Evolutionary conservation across 164 flowering plant species (phyloP), one percentile per base, ranked within the genome.

Genomic region (Magnolia officinalis): DNA sequence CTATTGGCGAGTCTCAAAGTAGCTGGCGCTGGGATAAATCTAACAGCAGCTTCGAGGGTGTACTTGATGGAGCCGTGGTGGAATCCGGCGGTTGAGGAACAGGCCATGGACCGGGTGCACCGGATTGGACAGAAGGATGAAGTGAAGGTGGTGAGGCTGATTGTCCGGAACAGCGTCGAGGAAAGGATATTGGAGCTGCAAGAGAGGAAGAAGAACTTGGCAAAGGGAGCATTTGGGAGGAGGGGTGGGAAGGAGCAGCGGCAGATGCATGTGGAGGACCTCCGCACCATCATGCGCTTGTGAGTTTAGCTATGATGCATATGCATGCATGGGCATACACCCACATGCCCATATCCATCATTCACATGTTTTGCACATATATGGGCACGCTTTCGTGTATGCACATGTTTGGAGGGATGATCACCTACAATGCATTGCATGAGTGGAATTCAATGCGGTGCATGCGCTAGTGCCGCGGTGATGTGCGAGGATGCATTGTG

Each of bases 81-180:
- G 98, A 94, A 96, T 77, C 97, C 97, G 6, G 97, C 92, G 6
- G 89, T 90, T n/a, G 98, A 96, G 81, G 96, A 96, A 68, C 98
- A 92, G 83, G 99, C 97, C 10, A 94, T 94, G 93, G 98, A 94
- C 78, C 82, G 99, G 11, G 93, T 96, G 37, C 97, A 94, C 77
- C 84, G 97, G 14, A 92, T 96, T 63, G 98, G 99, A 52, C 99
- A 94, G 82, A 89, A 78, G 75, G 84, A 90, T 63, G 85, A 94
- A 45, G 99, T 96, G 55, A 87, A 84, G 78, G 83, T 96, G 70
- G 89, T 94, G 75, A 91, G 93, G 80, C 66, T 96, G 81, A 88
- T 96, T 52, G 91, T 85, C 50, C 81, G 76, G 59, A 84, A 90
- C 76, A 96, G 90, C 82, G 88, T 94, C 49, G 98, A 96, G 78